A percentile compares a stretch with the other conserved stretches of the same genome.
These are phyloP conservation scores for Penicillium coffeae DNA, from an alignment of 495 filamentous ascomycete species.

Conservation along the genomic window DNA sequence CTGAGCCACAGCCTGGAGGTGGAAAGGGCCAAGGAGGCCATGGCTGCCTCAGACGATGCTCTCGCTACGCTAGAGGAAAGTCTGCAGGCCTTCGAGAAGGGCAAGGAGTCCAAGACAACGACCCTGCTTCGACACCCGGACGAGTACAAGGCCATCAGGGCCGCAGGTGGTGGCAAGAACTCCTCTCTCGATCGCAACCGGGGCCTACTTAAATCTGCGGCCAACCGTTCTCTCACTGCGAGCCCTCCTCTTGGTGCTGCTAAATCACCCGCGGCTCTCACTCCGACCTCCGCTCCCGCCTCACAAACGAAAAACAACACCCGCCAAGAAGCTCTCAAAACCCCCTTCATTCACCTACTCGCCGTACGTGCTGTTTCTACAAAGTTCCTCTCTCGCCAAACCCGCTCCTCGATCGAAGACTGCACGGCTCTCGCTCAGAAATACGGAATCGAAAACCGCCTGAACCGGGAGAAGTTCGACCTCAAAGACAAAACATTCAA, in stretches of 20 bases:
- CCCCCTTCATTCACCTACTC: conserved; percentile 69
- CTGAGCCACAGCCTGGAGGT: conserved; percentile 56
- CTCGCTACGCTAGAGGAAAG: conserved; percentile 55
- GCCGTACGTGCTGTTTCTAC: conserved; percentile 58
- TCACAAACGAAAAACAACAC: conserved; percentile 51
- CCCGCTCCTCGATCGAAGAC: conserved; percentile 52
- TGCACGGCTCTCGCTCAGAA: conserved; percentile 54
- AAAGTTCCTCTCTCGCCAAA: conserved; percentile 54
- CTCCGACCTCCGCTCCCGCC: conserved; percentile 46
- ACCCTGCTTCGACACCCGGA: conserved; percentile 37
- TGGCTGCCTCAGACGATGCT: conserved; percentile 48
- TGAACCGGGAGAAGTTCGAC: conserved; percentile 60
- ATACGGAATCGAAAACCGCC: conserved; percentile 54
- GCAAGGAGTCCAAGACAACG: conserved; percentile 53
- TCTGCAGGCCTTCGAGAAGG: conserved; percentile 44
- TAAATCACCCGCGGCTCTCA: conserved; percentile 36
- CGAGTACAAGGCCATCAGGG: conserved; percentile 34
- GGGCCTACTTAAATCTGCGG: conserved; percentile 38
- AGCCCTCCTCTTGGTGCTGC: conserved; percentile 59
- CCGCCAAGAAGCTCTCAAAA: conserved; percentile 49
- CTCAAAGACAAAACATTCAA: conserved; percentile 70
- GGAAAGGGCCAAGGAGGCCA: conserved; percentile 51
- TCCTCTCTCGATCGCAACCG: conserved; percentile 25
- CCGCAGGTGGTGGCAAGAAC: conserved; percentile 7
- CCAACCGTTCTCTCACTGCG: conserved; percentile 56